A percentile compares a stretch with the other conserved stretches of the same genome.
These are phyloP conservation scores for Nicotiana tomentosiformis DNA, from an alignment of 257 asterid genomes.

Conservation along the genomic window DNA sequence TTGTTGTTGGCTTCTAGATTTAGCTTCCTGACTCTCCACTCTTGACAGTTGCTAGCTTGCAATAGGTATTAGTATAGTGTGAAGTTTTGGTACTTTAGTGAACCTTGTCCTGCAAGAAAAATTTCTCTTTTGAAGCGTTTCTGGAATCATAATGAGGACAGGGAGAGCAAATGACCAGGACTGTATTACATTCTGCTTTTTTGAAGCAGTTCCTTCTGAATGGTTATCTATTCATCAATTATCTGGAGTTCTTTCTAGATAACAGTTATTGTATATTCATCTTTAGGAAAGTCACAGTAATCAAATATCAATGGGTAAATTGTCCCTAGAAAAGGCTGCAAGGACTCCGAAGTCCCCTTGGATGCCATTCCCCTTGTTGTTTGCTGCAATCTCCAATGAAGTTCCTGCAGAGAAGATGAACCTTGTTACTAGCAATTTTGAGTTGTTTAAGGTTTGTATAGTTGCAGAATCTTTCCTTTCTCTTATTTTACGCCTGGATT, in stretches of 20 bases:
- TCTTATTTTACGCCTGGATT: not conserved
- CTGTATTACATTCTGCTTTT: not conserved
- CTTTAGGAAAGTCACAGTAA: slow-evolving; percentile 30
- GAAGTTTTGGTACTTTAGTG: not conserved
- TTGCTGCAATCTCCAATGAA: slow-evolving; percentile 53
- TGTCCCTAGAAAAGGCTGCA: slow-evolving; percentile 22
- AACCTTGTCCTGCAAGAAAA: not conserved
- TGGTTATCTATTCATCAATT: not conserved
- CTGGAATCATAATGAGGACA: not conserved
- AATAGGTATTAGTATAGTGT: not conserved
- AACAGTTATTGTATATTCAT: slow-evolving; percentile 7
- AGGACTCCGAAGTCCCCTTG: slow-evolving; percentile 69
- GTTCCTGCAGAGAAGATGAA: slow-evolving; percentile 52
- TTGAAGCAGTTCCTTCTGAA: not conserved
- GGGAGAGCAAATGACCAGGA: not conserved
- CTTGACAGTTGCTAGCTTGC: not conserved
- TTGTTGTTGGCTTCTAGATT: not conserved
- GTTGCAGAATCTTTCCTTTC: not conserved
- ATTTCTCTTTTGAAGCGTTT: not conserved
- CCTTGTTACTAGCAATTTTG: slow-evolving; percentile 36
- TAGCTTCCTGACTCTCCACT: not conserved
- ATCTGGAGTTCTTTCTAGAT: slow-evolving; percentile 1
- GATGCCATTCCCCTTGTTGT: slow-evolving; percentile 71
- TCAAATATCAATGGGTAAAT: slow-evolving; percentile 21
- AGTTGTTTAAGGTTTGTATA: slow-evolving; percentile 50